Base-by-base conservation (phyloP, 2,329 filamentous ascomycete species). In the Beauveria rudraprayagi region DNA sequence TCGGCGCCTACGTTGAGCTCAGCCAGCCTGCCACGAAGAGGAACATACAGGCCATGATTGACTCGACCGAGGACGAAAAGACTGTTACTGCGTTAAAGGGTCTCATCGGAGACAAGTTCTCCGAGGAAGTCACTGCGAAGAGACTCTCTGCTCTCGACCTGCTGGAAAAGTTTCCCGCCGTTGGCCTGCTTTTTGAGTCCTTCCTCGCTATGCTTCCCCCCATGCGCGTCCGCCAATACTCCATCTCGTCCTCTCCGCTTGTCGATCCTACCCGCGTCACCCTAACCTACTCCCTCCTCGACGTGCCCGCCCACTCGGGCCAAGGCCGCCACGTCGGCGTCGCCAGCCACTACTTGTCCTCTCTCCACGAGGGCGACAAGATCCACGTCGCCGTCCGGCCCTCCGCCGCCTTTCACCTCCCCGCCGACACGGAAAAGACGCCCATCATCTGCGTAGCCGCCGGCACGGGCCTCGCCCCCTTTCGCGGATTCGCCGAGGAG, bases 151-250 rank as follows among this genome's bases (percentile, higher is more conserved):
- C 89, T 0, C 77, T 93, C 7, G 87, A 92, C 63, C 77, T 93
- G 1, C 79, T 93, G 1, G 85, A 90, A 67, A 77, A 80, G 11
- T 87, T 85, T 68, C 78, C 82, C 0, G 73, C 77, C 0, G 77
- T 89, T 37, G 73, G 81, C 3, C 72, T 93, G 0, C 80, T 88
- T 0, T 80, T 94, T 26, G 80, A 80, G 3, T 75, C 83, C 19
- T 93, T 89, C 75, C 78, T 94, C 8, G 78, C 80, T 40, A 87
- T 91, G 79, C 80, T 92, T 0, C 88, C 88, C 1, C 87, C 89
- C 0, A 90, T 94, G 85, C 85, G 89, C 30, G 80, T 90, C 44
- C 82, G 89, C n/a, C 87, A 90, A 71, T 92, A 92, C 66, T 90
- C 86, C 37, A 91, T 92, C 68, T 91, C 89, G 0, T 91, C 88